Percentiles rank a stretch among this genome's conserved stretches.
These are phyloP conservation scores for Xylaria hypoxylon DNA, from an alignment of 2,329 filamentous ascomycete genomes.

Conservation along the genomic window DNA sequence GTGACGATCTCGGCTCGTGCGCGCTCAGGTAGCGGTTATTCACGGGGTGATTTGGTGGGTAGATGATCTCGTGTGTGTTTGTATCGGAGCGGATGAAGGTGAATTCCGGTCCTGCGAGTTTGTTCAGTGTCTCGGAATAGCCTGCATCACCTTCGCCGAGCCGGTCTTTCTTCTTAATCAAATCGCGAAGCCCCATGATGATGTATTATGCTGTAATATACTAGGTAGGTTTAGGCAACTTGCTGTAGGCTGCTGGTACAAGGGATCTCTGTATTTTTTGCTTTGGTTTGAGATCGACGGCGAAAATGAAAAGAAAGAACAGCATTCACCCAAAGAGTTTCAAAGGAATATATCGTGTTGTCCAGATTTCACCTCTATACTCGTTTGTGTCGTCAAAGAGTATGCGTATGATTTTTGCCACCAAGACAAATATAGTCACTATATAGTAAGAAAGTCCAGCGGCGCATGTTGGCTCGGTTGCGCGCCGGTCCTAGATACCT, in stretches of 20 bases:
- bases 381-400: constrained; percentile 8
- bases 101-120: constrained; percentile 71
- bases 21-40: constrained; percentile 50
- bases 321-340: neutral
- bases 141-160: constrained; percentile 53
- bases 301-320: neutral
- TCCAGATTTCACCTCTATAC: neutral
- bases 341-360: constrained; percentile 5
- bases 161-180: constrained; percentile 66
- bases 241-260: neutral
- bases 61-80: constrained; percentile 79
- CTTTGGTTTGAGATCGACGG: neutral
- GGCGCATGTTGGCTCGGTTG: constrained; percentile 31
- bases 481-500: constrained; percentile 26
- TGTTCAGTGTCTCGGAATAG: constrained; percentile 54
- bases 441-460: neutral
- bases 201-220: constrained; percentile 1
- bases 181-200: constrained; percentile 67
- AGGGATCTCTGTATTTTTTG: too few relatives aligned
- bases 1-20: constrained; percentile 45
- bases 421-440: constrained; percentile 6
- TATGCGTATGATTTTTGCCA: constrained; percentile 15
- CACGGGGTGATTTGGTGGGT: constrained; percentile 66
- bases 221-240: neutral
- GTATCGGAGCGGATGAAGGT: constrained; percentile 89